Conservation (phyloP, 1,139 yeast species). For the Kodamaea sp. region DNA sequence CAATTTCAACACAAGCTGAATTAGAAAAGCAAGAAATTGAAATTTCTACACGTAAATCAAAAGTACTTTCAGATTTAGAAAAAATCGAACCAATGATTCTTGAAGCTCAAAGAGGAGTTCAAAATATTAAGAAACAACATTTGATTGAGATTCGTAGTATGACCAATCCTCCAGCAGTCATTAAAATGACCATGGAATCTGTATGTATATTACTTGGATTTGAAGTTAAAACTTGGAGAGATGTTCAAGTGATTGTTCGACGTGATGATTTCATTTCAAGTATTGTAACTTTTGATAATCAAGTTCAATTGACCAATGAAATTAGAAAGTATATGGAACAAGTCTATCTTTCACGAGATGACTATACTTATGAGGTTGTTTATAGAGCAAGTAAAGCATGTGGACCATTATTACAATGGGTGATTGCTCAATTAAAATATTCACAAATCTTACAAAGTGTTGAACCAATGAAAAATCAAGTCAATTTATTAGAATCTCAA, state of each 20-base stretch:
- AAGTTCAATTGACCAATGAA: constrained; percentile 52
- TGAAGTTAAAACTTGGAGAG: constrained; percentile 69
- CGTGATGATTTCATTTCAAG: constrained; percentile 84
- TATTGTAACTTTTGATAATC: constrained; percentile 73
- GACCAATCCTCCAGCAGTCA: constrained; percentile 88
- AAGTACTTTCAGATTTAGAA: constrained; percentile 62
- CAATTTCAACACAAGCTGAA: constrained; percentile 70
- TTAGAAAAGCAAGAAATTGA: constrained; percentile 64
- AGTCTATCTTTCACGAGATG: constrained; percentile 58
- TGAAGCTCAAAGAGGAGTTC: constrained; percentile 85
- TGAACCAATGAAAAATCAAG: constrained; percentile 74
- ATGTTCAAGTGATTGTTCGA: constrained; percentile 76
- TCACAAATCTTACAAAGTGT: constrained; percentile 65
- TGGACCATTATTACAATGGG: constrained; percentile 92
- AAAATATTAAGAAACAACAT: constrained; percentile 88
- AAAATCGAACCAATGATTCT: constrained; percentile 79
- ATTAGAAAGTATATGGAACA: constrained; percentile 54
- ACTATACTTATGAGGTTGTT: constrained; percentile 69
- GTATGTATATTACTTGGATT: constrained; percentile 81
- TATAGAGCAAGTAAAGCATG: constrained; percentile 93
- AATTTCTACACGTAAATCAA: constrained; percentile 50
- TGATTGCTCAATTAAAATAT: constrained; percentile 75
- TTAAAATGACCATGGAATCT: constrained; percentile 81
- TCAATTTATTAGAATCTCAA: constrained; percentile 53
- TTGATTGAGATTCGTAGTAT: constrained; percentile 85